A percentile compares a stretch with the other conserved stretches of the same genome.
These are phyloP conservation scores for Sicyos baderoa DNA, from an alignment of 306 rosid genomes.

Conservation along the genomic window DNA sequence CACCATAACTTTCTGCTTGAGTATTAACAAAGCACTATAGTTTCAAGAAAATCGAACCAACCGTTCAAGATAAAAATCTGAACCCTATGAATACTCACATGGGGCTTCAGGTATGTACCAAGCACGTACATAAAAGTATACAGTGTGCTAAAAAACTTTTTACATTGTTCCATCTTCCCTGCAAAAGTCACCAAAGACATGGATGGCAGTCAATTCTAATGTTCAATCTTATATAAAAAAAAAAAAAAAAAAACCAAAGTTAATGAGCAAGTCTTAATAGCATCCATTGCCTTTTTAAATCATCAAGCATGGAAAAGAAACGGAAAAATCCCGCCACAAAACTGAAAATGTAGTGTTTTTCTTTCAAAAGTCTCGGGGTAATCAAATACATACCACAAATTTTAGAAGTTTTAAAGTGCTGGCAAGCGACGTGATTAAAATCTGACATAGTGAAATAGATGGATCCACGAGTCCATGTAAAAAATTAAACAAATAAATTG, in stretches of 20 bases:
- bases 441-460: not conserved
- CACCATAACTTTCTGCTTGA: not conserved
- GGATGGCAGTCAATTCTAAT: not conserved
- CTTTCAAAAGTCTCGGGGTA: not conserved
- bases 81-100: conserved; percentile 46
- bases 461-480: not conserved
- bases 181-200: conserved; percentile 25
- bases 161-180: conserved; percentile 66
- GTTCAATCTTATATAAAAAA: not conserved
- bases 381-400: not conserved
- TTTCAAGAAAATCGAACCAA: conserved; percentile 4
- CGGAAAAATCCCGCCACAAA: not conserved
- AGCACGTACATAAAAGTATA: conserved; percentile 64
- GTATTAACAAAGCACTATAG: not conserved
- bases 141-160: conserved; percentile 45
- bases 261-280: not conserved
- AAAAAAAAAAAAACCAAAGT: not conserved
- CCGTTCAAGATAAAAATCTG: conserved; percentile 7
- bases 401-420: not conserved
- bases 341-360: not conserved
- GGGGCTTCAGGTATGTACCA: conserved; percentile 83
- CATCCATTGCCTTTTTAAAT: not conserved
- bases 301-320: not conserved
- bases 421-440: not conserved
- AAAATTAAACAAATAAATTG: not conserved